Evolutionary conservation across 192 early-diverging fungal genomes (phyloP), one percentile per base, ranked within the genome.

Genomic region (Coemansia sp.): DNA sequence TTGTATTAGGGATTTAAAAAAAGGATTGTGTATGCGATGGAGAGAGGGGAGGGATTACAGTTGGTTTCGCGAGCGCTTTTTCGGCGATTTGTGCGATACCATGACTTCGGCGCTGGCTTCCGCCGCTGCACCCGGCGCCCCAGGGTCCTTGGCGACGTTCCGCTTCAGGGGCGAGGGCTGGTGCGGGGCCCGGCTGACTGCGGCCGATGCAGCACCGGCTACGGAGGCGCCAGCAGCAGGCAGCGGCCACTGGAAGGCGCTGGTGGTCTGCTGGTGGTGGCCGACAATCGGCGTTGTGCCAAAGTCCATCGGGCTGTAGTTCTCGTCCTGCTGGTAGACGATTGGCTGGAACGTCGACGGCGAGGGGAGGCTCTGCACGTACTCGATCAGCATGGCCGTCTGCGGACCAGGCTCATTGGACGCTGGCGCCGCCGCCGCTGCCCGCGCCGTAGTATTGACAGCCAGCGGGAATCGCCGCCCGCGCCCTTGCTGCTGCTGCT

Each of bases 281-380:
- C 86, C 88, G 24, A 86, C 87, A 6, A 88, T 90, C 0, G 92
- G 91, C 10, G 91, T 93, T 20, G 87, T 79, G 25, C 86, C 86
- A 79, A 92, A 92, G 35, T 89, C 90, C 56, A 94, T 81, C 10
- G 92, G 92, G 62, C 91, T 92, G n/a, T 86, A 89, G 57, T 89
- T 76, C 42, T 91, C 89, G 56, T 77, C 86, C 19, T 86, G 83
- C 53, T 91, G 88, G 63, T 91, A 91, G 46, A 94, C 88, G 40
- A 90, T 86, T 2, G 91, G 87, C 67, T 92, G 92, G 68, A 92
- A 91, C 0, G 88, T 85, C 7, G 89, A 90, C 14, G 92, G 91
- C 31, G 89, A 91, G 24, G 91, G 91, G 37, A 93, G 74, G 67
- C 88, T 92, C 67, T 91, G 89, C 62, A 76, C 79, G 22, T 73